Conservation (phyloP, 495 filamentous ascomycete species). For the Jackrogersella minutella region DNA sequence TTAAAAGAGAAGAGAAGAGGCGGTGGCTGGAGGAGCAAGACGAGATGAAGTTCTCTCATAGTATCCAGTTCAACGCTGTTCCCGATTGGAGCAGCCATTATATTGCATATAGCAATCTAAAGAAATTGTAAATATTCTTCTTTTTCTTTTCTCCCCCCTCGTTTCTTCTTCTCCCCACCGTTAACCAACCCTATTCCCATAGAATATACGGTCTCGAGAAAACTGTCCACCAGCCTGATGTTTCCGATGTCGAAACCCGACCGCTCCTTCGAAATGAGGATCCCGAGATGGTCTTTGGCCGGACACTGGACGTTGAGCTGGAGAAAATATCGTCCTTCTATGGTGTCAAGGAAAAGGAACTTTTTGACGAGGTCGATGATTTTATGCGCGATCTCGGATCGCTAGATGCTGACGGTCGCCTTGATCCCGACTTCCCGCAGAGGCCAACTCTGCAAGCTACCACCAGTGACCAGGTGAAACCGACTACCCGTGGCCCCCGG, state of each 20-base stretch:
- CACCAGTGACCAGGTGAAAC: conserved; percentile 54
- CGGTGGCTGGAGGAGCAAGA: conserved; percentile 66
- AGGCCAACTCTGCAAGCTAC: conserved; percentile 41
- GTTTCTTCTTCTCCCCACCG: background rate
- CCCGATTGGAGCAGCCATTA: conserved; percentile 99
- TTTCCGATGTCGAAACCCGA: conserved; percentile 78
- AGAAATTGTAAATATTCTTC: conserved; percentile 81
- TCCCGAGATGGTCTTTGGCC: conserved; percentile 78
- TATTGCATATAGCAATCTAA: conserved; percentile 96
- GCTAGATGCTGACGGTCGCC: conserved; percentile 70
- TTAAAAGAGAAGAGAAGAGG: conserved; percentile 59
- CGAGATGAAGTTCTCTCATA: conserved; percentile 99
- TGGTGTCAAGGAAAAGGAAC: conserved; percentile 82
- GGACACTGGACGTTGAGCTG: conserved; percentile 85
- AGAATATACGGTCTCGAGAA: conserved; percentile 97
- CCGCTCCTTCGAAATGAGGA: conserved; percentile 78
- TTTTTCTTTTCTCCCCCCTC: background rate
- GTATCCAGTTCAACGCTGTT: conserved; percentile 98
- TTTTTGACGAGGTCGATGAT: conserved; percentile 80
- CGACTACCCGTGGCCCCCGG: conserved; percentile 28
- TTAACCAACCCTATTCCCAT: background rate
- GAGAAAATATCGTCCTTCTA: conserved; percentile 95
- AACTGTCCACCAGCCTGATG: conserved; percentile 62
- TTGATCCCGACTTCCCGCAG: conserved; percentile 59
- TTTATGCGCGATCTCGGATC: conserved; percentile 76